Evolutionary conservation across 1,284 basidiomycete genomes (phyloP).

Genomic region (Boletus sp.): DNA sequence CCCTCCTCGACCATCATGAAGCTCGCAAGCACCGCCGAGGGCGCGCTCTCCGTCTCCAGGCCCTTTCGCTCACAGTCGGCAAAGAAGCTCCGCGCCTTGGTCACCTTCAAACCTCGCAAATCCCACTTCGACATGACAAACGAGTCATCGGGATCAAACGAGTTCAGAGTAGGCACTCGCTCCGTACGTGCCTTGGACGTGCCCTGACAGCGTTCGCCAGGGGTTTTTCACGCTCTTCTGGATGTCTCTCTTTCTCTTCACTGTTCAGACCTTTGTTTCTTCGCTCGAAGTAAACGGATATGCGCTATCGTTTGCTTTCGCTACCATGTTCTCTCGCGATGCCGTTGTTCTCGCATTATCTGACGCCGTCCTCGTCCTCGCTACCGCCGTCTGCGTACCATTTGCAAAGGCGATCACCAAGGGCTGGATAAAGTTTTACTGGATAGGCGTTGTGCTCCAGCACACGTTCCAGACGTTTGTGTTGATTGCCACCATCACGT

Average conservation of each 20-base stretch:
- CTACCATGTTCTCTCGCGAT: slow-evolving; percentile 84
- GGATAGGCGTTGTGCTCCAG: slow-evolving; percentile 71
- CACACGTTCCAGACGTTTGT: slow-evolving; percentile 73
- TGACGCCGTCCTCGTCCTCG: slow-evolving; percentile 76
- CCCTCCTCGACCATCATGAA: slow-evolving; percentile 19
- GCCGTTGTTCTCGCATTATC: slow-evolving; percentile 79
- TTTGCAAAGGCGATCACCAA: slow-evolving; percentile 75
- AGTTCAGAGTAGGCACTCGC: slow-evolving; percentile 71
- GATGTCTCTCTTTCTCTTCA: slow-evolving; percentile 80
- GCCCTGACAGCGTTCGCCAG: slow-evolving; percentile 33
- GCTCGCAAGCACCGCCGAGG: slow-evolving; percentile 37
- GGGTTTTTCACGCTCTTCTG: slow-evolving; percentile 95
- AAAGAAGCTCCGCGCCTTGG: slow-evolving; percentile 68
- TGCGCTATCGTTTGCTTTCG: slow-evolving; percentile 79
- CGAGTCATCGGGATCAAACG: slow-evolving; percentile 66
- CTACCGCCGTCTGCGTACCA: slow-evolving; percentile 77
- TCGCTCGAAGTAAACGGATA: slow-evolving; percentile 76
- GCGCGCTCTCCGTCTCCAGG: slow-evolving; percentile 71
- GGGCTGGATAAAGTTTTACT: slow-evolving; percentile 78
- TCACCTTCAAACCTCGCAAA: slow-evolving; percentile 81
- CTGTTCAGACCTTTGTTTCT: slow-evolving; percentile 71
- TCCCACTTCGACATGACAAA: slow-evolving; percentile 84
- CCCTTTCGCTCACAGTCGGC: slow-evolving; percentile 63
- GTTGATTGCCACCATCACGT: slow-evolving; percentile 68
- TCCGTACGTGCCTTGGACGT: not conserved